Evolutionary conservation across 2,329 filamentous ascomycete genomes (phyloP).

Genomic region (Colletotrichum tropicicola): DNA sequence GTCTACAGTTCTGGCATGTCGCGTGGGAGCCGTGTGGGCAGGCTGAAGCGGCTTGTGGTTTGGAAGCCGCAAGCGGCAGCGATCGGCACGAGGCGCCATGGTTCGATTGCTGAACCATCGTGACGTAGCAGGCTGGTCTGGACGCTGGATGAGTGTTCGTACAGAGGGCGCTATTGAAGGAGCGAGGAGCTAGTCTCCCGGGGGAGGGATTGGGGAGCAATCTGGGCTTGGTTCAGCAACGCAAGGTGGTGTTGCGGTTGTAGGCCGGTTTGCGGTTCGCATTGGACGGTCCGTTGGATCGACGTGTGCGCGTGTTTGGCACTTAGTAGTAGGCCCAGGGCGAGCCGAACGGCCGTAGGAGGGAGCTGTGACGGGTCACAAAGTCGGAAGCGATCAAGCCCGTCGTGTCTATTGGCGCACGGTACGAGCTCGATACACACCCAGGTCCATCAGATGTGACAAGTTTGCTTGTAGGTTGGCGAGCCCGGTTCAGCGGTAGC

Average conservation of each 20-base stretch:
- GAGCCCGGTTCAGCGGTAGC: constrained; percentile 22
- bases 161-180: constrained; percentile 15
- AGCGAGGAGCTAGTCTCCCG: constrained; percentile 4
- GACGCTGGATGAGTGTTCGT: constrained; percentile 7
- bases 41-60: constrained; percentile 7
- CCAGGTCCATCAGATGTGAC: constrained; percentile 11
- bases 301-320: constrained; percentile 13
- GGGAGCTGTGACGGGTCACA: background rate
- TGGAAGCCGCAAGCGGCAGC: constrained; percentile 11
- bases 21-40: constrained; percentile 27
- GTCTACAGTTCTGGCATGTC: constrained; percentile 8
- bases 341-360: constrained; percentile 17
- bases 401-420: constrained; percentile 5
- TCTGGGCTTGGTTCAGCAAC: constrained; percentile 11
- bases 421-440: constrained; percentile 17
- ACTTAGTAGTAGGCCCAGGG: background rate
- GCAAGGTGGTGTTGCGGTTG: background rate
- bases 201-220: constrained; percentile 5
- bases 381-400: background rate
- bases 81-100: constrained; percentile 23
- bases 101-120: constrained; percentile 23
- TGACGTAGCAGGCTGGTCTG: constrained; percentile 23
- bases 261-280: background rate
- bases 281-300: constrained; percentile 4
- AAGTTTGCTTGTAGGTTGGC: constrained; percentile 19